Conservation (phyloP, 2,329 filamentous ascomycete genomes). For the Arthrobotrys megalospora region DNA sequence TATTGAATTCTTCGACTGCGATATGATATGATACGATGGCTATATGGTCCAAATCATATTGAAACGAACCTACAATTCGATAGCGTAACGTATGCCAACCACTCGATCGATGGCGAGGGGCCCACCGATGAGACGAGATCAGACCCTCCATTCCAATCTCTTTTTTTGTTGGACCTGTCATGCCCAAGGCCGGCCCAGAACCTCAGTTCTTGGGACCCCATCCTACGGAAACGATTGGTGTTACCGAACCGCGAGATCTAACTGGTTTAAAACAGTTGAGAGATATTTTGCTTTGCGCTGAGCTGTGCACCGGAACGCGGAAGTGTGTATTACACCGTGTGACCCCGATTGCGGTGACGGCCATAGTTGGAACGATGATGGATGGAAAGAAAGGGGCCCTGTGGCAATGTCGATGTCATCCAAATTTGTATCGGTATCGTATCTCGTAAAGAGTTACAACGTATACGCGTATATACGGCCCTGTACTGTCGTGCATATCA, state of each 20-base stretch:
- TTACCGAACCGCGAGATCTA: slow-evolving; percentile 36
- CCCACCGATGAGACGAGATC: slow-evolving; percentile 14
- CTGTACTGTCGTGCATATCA: background rate
- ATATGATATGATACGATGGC: background rate
- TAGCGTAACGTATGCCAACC: slow-evolving; percentile 2
- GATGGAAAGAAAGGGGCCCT: background rate
- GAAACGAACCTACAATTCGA: background rate
- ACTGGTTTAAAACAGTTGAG: slow-evolving; percentile 13
- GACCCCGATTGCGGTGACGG: slow-evolving; percentile 29
- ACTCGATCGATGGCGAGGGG: slow-evolving; percentile 10
- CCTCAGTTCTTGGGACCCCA: background rate
- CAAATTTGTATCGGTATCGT: background rate
- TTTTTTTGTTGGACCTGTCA: background rate
- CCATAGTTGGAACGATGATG: background rate
- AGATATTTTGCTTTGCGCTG: background rate
- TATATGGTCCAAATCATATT: slow-evolving; percentile 1
- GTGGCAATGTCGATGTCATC: background rate
- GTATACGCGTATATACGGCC: background rate
- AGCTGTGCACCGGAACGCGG: background rate
- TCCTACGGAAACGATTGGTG: slow-evolving; percentile 38
- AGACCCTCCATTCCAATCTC: slow-evolving; percentile 21
- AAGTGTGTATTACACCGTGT: slow-evolving; percentile 34
- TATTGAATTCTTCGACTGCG: slow-evolving; percentile 8
- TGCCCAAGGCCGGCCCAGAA: slow-evolving; percentile 25
- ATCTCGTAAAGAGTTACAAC: background rate